Evolutionary conservation across 2,329 filamentous ascomycete species (phyloP), one percentile per base, ranked within the genome.

Genomic region (Colletotrichum graminicola): DNA sequence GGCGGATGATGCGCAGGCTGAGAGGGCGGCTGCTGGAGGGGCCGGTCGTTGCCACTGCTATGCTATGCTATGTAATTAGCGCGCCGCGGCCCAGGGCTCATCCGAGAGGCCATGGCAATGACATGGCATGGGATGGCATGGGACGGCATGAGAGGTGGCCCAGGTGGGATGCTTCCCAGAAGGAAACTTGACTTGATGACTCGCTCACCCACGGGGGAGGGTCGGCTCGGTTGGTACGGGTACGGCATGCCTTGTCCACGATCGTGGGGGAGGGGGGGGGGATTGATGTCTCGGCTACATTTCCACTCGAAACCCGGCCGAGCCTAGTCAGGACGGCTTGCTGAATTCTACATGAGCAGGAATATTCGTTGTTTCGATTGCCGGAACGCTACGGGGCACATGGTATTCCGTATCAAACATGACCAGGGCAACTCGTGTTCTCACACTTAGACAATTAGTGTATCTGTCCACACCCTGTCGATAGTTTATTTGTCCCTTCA

Each of bases 1-100:
- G 56, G 49, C 23, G 7, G 34, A n/a, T 32, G 21, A 36, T 60
- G 65, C 68, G 59, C 52, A 34, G 39, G 59, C 62, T 54, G 47
- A 18, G 57, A 16, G 32, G 7, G 18, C 41, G 52, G n/a, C 66
- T 51, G 47, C 47, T 26, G 12, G 23, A 8, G 8, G 47, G 47
- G 5, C n/a, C 29, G 39, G 10, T 36, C 7, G 21, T 21, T 32
- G 49, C 29, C 29, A 29, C 29, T 36, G 34, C 23, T 52, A 45
- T 29, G 29, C 29, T 4, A 41, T n/a, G n/a, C 23, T 14, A 52
- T 29, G 16, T 21, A 10, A 41, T 52, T 67, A 57, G 67, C 52
- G 52, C 57, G 21, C 18, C 29, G 43, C 64, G 57, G 67, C 21
- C 43, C 21, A 41, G 39, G 21, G 57, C 29, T 26, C 41, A 56